Evolutionary conservation across 225 moss, liverwort and hornwort genomes (phyloP), one percentile per base, ranked within the genome.

Genomic region (Straminergon stramineum): DNA sequence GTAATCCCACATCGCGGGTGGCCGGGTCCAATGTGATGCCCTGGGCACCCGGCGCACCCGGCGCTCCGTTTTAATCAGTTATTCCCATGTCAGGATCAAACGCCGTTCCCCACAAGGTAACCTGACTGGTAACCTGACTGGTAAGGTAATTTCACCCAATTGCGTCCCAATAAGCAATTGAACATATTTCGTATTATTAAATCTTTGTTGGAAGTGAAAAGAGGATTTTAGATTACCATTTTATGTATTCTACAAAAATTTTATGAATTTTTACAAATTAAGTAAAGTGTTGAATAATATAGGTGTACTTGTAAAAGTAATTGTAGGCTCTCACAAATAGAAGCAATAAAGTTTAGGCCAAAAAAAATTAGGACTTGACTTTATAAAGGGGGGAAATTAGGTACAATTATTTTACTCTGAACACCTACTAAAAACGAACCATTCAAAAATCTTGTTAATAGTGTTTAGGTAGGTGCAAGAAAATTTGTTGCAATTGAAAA

Each of bases 211-310:
- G 4, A 7, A 51, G 3, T 31, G 3, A 74, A 30, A 10, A 45
- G 2, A 51, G 4, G 7, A 75, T 11, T 32, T 51, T 5, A 32
- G 6, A 30, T 75, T 19, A 32, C 0, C 1, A 11, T 51, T 17
- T 7, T 0, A 12, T 3, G 8, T 32, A 12, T 7, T 51, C 2
- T 2, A 0, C 2, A 9, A 1, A 8, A 15, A 9, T 45, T 22
- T 70, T 24, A 70, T 11, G 1, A 39, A 45, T 3, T 15, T 43
- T 48, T 48, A 30, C 4, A 0, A 48, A 41, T 31, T 32, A 13
- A 19, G 0, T 76, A 52, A 52, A 52, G 3, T 34, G 0, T 53
- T 30, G 21, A 14, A 53, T 13, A 34, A 34, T 13, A 34, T 3
- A 48, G 0, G 0, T 51, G 1, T 51, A 11, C 0, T 6, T 17